Percentiles rank a stretch among this genome's conserved stretches.
Conservation (phyloP, 371 early-diverging fungal genomes). For the Zychaea mexicana region DNA sequence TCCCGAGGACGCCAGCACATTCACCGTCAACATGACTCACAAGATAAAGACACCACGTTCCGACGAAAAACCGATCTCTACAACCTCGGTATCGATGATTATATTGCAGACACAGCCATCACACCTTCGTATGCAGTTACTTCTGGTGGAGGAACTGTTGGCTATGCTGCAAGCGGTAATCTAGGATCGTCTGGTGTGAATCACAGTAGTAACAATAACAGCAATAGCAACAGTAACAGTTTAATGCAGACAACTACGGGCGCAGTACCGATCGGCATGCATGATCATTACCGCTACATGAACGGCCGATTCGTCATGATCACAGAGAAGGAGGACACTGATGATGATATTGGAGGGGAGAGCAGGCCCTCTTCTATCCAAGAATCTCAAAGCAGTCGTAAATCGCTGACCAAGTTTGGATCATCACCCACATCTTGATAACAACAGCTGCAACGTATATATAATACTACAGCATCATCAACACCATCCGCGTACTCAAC, state of each 20-base stretch:
- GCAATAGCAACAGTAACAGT: conserved; percentile 1
- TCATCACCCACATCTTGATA: background rate
- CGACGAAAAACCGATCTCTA: conserved; percentile 11
- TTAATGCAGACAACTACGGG: conserved; percentile 6
- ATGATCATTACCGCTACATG: conserved; percentile 19
- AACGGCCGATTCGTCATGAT: conserved; percentile 21
- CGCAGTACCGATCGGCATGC: conserved; percentile 10
- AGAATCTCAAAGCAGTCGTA: conserved; percentile 21
- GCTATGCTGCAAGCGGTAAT: conserved; percentile 9
- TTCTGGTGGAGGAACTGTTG: conserved; percentile 11
- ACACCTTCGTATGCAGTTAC: background rate
- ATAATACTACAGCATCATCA: background rate
- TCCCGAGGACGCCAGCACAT: background rate
- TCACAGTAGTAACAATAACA: too few relatives aligned
- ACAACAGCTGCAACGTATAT: background rate
- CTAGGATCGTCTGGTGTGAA: background rate
- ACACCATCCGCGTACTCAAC: background rate
- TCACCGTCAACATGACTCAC: background rate
- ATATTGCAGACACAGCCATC: conserved; percentile 4
- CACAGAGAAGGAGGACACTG: conserved; percentile 17
- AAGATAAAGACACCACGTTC: background rate
- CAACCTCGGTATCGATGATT: conserved; percentile 16
- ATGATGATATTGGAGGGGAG: conserved; percentile 9
- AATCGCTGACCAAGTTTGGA: conserved; percentile 17
- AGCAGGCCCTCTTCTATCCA: conserved; percentile 21